phyloP scores from a whole-genome alignment of 1,284 basidiomycete species.

The Mycosarcoma mackinlayi region DNA sequence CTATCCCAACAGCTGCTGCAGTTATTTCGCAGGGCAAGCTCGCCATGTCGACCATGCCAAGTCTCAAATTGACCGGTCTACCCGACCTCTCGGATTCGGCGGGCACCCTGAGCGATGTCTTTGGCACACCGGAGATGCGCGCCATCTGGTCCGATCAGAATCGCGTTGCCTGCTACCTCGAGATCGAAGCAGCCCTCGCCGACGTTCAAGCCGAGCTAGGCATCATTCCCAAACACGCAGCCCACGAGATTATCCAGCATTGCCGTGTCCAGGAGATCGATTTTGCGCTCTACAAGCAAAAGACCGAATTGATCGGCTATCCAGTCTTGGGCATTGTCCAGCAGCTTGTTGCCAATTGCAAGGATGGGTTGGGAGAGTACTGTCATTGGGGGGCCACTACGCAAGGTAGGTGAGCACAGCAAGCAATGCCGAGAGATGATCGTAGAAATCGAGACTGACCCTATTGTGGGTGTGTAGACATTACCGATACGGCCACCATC shows the following conservation, averaged over 20 bases:
- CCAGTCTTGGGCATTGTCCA: slow-evolving; percentile 5
- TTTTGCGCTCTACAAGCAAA: slow-evolving; percentile 5
- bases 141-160: slow-evolving; percentile 9
- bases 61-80: slow-evolving; percentile 4
- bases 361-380: slow-evolving; percentile 4
- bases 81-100: slow-evolving; percentile 2
- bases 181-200: slow-evolving; percentile 3
- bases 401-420: no score
- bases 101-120: slow-evolving; percentile 5
- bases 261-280: slow-evolving; percentile 5
- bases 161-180: slow-evolving; percentile 4
- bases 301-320: slow-evolving; percentile 9
- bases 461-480: no score
- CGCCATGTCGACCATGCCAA: not conserved
- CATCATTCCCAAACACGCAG: slow-evolving; percentile 2
- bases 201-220: slow-evolving; percentile 2
- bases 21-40: not conserved
- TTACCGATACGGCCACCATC: slow-evolving; percentile 5
- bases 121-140: slow-evolving; percentile 3
- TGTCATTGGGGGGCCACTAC: slow-evolving; percentile 6
- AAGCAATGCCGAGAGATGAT: no score
- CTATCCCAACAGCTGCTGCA: no score
- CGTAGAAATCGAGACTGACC: no score
- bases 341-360: slow-evolving; percentile 9
- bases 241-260: slow-evolving; percentile 1